Conservation (phyloP, 164 flowering plant species). For the Akebia trifoliata region DNA sequence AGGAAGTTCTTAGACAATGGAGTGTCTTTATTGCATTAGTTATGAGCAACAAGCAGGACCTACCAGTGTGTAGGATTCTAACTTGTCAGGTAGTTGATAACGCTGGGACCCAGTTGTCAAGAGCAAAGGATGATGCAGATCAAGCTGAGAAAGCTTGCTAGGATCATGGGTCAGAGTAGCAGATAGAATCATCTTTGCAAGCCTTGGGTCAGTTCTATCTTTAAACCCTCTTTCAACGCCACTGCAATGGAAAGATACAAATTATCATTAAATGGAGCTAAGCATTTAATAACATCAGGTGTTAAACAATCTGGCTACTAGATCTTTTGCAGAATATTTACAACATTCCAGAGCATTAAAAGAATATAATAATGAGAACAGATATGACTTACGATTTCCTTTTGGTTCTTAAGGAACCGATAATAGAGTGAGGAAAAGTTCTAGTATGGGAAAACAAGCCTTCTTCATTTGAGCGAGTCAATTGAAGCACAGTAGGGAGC, state of each 20-base stretch:
- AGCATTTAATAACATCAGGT: too few relatives aligned
- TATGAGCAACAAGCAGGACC: slow-evolving; percentile 4
- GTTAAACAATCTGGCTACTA: background rate
- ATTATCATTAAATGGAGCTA: too few relatives aligned
- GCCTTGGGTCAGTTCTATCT: slow-evolving; percentile 70
- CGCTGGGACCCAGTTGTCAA: slow-evolving; percentile 66
- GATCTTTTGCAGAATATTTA: too few relatives aligned
- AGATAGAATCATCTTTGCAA: slow-evolving; percentile 79
- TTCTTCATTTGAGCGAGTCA: slow-evolving; percentile 36
- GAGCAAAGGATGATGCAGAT: slow-evolving; percentile 80
- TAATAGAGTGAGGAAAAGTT: slow-evolving; percentile 14
- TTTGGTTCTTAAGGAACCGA: slow-evolving; percentile 60
- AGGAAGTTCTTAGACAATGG: background rate
- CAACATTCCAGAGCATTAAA: too few relatives aligned
- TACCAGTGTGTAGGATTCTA: slow-evolving; percentile 76
- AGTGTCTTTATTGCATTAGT: background rate
- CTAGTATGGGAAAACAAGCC: slow-evolving; percentile 14
- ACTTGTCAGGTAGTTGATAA: slow-evolving; percentile 68
- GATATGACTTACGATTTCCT: slow-evolving; percentile 54
- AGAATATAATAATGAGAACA: slow-evolving; percentile 1
- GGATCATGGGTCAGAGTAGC: slow-evolving; percentile 94
- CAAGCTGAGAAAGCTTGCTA: slow-evolving; percentile 84
- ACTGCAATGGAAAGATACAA: slow-evolving; percentile 35
- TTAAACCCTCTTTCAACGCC: slow-evolving; percentile 82
- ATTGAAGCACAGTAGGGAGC: slow-evolving; percentile 74